Conservation (phyloP, 176 grass and related monocot species). For the Triticum monococcum region DNA sequence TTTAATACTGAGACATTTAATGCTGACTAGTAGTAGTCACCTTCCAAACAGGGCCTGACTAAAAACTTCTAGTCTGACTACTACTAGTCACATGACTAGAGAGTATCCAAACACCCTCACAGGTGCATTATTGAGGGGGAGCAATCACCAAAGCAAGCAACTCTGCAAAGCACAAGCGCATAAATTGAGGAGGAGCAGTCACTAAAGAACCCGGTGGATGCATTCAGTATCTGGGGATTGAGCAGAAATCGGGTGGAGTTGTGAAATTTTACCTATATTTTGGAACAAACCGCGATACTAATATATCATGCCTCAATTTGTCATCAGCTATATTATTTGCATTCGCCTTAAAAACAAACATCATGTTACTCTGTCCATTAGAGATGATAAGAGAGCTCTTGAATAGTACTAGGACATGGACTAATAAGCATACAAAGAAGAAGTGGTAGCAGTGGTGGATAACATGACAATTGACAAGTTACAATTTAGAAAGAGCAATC, state of each 20-base stretch:
- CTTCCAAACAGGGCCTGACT: too few relatives aligned
- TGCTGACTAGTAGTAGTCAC: too few relatives aligned
- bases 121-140: background rate
- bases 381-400: background rate
- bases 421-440: conserved; percentile 18
- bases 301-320: background rate
- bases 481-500: conserved; percentile 22
- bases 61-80: too few relatives aligned
- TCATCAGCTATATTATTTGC: background rate
- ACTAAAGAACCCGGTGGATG: background rate
- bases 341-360: background rate
- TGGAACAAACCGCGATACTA: background rate
- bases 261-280: background rate
- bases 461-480: conserved; percentile 13
- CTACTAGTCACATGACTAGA: too few relatives aligned
- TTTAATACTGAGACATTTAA: too few relatives aligned
- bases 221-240: background rate
- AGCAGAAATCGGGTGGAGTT: background rate
- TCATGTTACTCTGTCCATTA: background rate
- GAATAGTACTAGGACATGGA: background rate
- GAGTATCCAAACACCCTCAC: too few relatives aligned
- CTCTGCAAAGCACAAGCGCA: background rate
- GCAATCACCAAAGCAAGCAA: background rate
- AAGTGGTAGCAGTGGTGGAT: background rate
- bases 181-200: background rate